Conservation (phyloP, 495 filamentous ascomycete species). For the Hypoxylon crocopeplum region DNA sequence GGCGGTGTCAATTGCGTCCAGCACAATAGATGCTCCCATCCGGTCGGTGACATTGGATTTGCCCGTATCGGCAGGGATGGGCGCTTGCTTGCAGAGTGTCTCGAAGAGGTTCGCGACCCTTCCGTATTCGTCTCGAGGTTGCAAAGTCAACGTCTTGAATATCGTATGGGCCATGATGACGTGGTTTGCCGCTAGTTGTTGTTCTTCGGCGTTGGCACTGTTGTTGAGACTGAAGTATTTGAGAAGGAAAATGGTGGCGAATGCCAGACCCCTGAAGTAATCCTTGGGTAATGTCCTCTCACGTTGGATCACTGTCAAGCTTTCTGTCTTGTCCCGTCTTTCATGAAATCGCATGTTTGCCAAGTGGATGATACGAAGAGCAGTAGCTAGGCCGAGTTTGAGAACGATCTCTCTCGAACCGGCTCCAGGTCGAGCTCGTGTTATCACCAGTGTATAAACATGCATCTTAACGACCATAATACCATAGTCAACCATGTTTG, state of each 20-base stretch:
- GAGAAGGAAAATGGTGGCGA: constrained; percentile 39
- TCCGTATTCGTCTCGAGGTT: constrained; percentile 29
- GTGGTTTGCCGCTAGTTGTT: constrained; percentile 40
- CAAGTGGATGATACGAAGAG: constrained; percentile 32
- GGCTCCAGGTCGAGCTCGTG: constrained; percentile 16
- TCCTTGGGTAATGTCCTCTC: constrained; percentile 32
- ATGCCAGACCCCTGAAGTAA: constrained; percentile 34
- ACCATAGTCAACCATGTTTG: constrained; percentile 28
- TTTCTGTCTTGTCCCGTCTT: constrained; percentile 2
- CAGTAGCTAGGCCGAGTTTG: constrained; percentile 28
- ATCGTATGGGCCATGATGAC: constrained; percentile 38
- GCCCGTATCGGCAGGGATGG: constrained; percentile 6
- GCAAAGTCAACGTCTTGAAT: constrained; percentile 21
- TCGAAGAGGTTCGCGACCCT: constrained; percentile 34
- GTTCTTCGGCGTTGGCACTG: constrained; percentile 33
- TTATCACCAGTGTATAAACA: constrained; percentile 36
- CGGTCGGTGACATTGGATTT: constrained; percentile 12
- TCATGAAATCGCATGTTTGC: constrained; percentile 30
- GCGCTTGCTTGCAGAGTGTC: constrained; percentile 33
- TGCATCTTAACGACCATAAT: constrained; percentile 36
- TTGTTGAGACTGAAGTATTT: constrained; percentile 35
- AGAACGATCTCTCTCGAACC: constrained; percentile 35
- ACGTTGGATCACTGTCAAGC: constrained; percentile 8
- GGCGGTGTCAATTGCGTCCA: constrained; percentile 26
- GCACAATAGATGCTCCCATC: constrained; percentile 33